Base-by-base conservation (phyloP, 768 basidiomycete genomes). In the Pleurotus giganteus region DNA sequence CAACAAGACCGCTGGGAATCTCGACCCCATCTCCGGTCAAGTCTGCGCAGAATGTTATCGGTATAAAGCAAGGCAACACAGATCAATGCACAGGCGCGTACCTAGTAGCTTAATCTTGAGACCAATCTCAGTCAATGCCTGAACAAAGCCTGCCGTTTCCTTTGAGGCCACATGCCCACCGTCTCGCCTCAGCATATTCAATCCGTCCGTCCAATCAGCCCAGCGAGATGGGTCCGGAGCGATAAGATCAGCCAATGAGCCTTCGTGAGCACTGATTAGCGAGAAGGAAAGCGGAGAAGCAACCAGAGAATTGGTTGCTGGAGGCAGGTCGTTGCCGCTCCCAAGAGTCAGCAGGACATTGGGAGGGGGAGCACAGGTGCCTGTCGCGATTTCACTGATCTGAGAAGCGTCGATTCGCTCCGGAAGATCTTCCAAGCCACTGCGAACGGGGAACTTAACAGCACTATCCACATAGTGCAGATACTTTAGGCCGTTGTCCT, bases 151-250 rank as follows among this genome's bases (percentile, higher is more conserved):
- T 34, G 88, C 88, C 0, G 94, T 94, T 69, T 94, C 90, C 59
- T 85, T 81, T 3, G 92, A 92, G 11, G 87, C 75, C 55, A 93
- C 89, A 65, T 91, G 91, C 6, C 89, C 88, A 15, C 90, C 84
- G 60, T 89, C 90, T 49, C 85, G 74, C 36, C 91, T 76, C 37
- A 95, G 78, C 85, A 95, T 89, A 62, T 91, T 91, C 68, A 96
- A 65, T 3, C 93, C 94, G 67, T 96, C 94, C 2, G 91, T 91
- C 94, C 94, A 96, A 71, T 96, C 94, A 13, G 91, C 88, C 88
- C 90, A 94, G 15, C 87, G 76, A 15, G 85, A 83, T 50, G 82
- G 79, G 67, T 93, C 84, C 26, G 86, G 83, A 2, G 91, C 89
- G 61, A 91, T 85, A 55, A 86, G 81, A 65, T 92, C 89, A 3